Conservation (phyloP, 129 eudicot species). For the Tanacetum coccineum region DNA sequence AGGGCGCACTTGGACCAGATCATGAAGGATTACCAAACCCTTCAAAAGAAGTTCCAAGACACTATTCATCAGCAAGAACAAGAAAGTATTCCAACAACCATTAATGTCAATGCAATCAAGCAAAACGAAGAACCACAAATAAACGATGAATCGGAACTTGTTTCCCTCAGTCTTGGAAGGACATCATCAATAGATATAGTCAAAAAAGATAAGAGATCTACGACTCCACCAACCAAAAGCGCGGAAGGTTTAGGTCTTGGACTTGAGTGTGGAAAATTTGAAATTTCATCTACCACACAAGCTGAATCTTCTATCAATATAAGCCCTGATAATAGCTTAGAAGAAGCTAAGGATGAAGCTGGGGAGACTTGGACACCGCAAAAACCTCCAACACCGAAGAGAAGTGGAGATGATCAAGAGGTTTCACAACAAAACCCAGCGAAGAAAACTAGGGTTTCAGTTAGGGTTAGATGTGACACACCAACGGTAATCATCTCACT, state of each 20-base stretch:
- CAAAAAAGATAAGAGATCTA: constrained; percentile 32
- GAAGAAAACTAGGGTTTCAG: constrained; percentile 95
- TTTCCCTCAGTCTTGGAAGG: constrained; percentile 84
- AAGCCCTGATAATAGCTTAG: constrained; percentile 60
- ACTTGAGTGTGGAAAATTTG: constrained; percentile 53
- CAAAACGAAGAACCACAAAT: constrained; percentile 8
- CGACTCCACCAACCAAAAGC: constrained; percentile 27
- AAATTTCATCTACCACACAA: constrained; percentile 25
- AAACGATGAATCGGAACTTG: constrained; percentile 48
- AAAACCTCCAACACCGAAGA: constrained; percentile 37
- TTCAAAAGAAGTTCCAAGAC: constrained; percentile 60
- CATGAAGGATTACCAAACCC: constrained; percentile 68
- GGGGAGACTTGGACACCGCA: constrained; percentile 48
- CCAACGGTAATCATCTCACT: constrained; percentile 58
- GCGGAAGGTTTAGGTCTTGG: constrained; percentile 50
- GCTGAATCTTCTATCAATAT: constrained; percentile 32
- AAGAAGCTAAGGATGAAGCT: constrained; percentile 55
- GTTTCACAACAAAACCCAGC: constrained; percentile 64
- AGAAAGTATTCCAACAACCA: constrained; percentile 20
- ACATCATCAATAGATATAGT: constrained; percentile 35
- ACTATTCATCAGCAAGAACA: constrained; percentile 44
- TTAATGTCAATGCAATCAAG: neutral
- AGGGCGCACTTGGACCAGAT: constrained; percentile 54
- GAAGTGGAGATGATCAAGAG: constrained; percentile 50
- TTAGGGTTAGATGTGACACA: constrained; percentile 89